Evolutionary conservation across 2,329 filamentous ascomycete genomes (phyloP), one percentile per base, ranked within the genome.

Genomic region (Aureobasidium sp.): DNA sequence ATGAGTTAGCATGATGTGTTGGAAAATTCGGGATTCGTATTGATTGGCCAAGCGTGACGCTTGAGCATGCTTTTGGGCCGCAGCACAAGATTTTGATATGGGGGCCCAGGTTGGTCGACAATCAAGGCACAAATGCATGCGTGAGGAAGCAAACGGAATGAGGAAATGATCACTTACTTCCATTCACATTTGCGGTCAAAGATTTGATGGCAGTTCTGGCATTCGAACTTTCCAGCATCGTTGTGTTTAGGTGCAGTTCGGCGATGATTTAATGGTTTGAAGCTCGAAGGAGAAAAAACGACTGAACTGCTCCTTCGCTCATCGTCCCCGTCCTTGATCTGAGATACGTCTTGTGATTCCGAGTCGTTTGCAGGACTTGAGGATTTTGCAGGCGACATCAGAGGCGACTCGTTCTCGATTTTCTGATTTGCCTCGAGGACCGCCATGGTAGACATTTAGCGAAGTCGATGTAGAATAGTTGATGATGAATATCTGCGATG

Each of bases 171-270:
- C 15, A 83, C 89, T 84, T 79, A 94, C 91, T 88, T 95, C 90
- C 90, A 97, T 78, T 96, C 92, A 77, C 92, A 96, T 68, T 90
- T 93, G 66, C 92, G 84, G 61, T 84, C 82, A 71, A 96, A 97
- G 13, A 82, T 48, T 41, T 63, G 53, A 20, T 63, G 46, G 17
- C 60, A 62, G 32, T 39, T 53, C 15, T 47, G 12, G n/a, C 60
- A 62, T 34, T 47, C 50, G 34, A 55, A 62, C 39, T 62, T 62
- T 27, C 51, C 51, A 20, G 48, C 36, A 9, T 56, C 43, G 17
- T 51, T 62, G 8, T 29, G 37, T 50, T 56, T 48, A 7, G 60
- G 43, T 20, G 60, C 51, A 12, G 29, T 39, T n/a, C 60, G 60
- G 8, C 56, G 43, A 44, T 59, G 44, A 13, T 59, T 48, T 32